Evolutionary conservation across 2,329 filamentous ascomycete genomes (phyloP).

Genomic region (Colletotrichum lentis): DNA sequence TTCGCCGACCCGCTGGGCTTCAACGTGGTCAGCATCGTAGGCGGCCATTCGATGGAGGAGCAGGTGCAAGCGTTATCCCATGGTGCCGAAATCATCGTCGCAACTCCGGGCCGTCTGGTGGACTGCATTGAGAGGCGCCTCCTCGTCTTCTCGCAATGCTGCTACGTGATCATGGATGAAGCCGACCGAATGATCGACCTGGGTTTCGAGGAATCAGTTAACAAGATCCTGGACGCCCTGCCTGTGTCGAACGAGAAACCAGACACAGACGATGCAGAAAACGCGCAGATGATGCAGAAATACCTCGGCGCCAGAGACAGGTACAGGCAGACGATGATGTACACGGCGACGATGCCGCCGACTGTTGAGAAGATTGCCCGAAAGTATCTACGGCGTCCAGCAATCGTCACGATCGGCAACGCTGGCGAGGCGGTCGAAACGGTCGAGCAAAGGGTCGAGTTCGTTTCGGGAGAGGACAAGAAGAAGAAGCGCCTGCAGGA

Average conservation of each 20-base stretch:
- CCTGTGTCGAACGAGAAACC: slow-evolving; percentile 95
- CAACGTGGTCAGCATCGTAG: slow-evolving; percentile 96
- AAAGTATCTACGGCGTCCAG: slow-evolving; percentile 92
- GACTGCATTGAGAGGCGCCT: slow-evolving; percentile 96
- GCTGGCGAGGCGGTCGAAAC: slow-evolving; percentile 96
- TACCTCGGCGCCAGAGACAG: slow-evolving; percentile 78
- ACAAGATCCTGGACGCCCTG: slow-evolving; percentile 94
- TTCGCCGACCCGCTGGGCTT: slow-evolving; percentile 92
- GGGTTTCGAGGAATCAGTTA: slow-evolving; percentile 96
- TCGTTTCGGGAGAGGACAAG: slow-evolving; percentile 89
- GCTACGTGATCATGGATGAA: slow-evolving; percentile 99
- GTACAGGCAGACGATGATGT: slow-evolving; percentile 99
- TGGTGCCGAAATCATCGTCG: slow-evolving; percentile 96
- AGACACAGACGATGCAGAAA: slow-evolving; percentile 89
- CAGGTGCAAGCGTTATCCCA: slow-evolving; percentile 90
- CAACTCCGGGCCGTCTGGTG: slow-evolving; percentile 95
- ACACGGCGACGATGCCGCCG: slow-evolving; percentile 96
- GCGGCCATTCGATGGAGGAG: slow-evolving; percentile 93
- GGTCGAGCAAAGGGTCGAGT: slow-evolving; percentile 95
- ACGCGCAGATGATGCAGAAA: slow-evolving; percentile 82
- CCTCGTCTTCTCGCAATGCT: slow-evolving; percentile 92
- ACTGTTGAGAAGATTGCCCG: slow-evolving; percentile 95
- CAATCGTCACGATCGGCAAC: slow-evolving; percentile 94
- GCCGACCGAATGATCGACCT: slow-evolving; percentile 99
- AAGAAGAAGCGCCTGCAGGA: slow-evolving; percentile 95